These are phyloP conservation scores for Fusarium sp. DNA, from an alignment of 2,329 filamentous ascomycete genomes.

Conservation along the genomic window DNA sequence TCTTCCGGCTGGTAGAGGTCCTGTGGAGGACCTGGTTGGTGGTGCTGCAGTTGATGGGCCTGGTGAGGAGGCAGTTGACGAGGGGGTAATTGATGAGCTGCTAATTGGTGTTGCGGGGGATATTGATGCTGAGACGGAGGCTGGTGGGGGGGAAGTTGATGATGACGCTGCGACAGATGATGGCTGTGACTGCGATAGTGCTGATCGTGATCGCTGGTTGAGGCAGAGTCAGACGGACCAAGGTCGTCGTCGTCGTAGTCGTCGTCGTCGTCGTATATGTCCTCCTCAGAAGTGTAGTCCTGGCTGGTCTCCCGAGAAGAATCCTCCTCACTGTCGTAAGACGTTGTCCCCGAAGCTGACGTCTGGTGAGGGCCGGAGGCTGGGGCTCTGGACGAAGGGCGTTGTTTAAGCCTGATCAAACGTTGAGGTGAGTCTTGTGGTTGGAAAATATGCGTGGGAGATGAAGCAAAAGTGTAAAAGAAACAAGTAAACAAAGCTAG, in stretches of 20 bases:
- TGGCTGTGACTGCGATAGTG: conserved; percentile 43
- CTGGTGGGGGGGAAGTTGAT: conserved; percentile 46
- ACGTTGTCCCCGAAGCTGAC: conserved; percentile 47
- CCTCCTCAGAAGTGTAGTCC: conserved; percentile 49
- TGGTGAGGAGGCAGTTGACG: conserved; percentile 48
- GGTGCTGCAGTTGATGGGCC: conserved; percentile 49
- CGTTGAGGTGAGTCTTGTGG: conserved; percentile 34
- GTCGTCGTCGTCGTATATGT: conserved; percentile 49
- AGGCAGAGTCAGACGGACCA: conserved; percentile 68
- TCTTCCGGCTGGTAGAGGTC: conserved; percentile 41
- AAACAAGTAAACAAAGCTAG: conserved; percentile 33
- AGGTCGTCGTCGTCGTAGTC: conserved; percentile 60
- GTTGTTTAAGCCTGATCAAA: conserved; percentile 43
- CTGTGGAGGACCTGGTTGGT: conserved; percentile 50
- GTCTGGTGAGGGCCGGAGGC: conserved; percentile 39
- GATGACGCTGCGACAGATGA: conserved; percentile 47
- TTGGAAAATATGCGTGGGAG: conserved; percentile 7
- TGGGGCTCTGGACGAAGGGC: conserved; percentile 39
- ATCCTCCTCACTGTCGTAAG: conserved; percentile 54
- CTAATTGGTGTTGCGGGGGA: conserved; percentile 49
- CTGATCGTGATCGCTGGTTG: conserved; percentile 44
- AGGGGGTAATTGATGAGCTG: conserved; percentile 43
- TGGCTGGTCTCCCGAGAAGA: conserved; percentile 47
- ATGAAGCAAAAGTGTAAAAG: conserved; percentile 17
- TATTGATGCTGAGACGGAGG: conserved; percentile 48